A percentile compares a stretch with the other conserved stretches of the same genome.
phyloP scores from a whole-genome alignment of 2,329 filamentous ascomycete species.

The Neonectria faginata region DNA sequence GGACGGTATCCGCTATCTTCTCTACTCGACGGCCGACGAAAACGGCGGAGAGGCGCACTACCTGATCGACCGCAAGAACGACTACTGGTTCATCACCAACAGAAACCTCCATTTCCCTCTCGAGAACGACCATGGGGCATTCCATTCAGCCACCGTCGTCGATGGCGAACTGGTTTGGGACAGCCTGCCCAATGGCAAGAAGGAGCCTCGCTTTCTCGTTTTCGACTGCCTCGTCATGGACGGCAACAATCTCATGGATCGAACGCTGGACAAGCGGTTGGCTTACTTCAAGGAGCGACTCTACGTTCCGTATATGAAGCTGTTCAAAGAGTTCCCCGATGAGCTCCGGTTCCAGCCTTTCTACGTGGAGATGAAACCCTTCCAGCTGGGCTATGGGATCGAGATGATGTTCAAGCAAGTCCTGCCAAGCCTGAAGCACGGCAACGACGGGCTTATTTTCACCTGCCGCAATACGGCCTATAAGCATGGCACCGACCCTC shows the following conservation, averaged over 20 bases:
- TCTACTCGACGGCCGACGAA: conserved; percentile 82
- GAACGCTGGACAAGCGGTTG: conserved; percentile 87
- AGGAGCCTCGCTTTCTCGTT: conserved; percentile 85
- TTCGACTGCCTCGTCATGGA: conserved; percentile 94
- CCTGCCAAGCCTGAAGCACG: conserved; percentile 85
- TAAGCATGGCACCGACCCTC: conserved; percentile 87
- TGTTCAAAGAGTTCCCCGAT: conserved; percentile 74
- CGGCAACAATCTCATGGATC: conserved; percentile 78
- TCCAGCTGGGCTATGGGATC: conserved; percentile 89
- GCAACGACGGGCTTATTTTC: conserved; percentile 97
- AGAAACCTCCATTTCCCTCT: conserved; percentile 83
- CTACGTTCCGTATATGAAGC: conserved; percentile 74
- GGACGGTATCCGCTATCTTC: conserved; percentile 93
- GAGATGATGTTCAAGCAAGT: conserved; percentile 92
- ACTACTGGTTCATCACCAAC: conserved; percentile 87
- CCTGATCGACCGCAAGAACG: conserved; percentile 97
- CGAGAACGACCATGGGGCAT: conserved; percentile 71
- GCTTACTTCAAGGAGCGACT: conserved; percentile 86
- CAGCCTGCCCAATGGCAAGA: conserved; percentile 72
- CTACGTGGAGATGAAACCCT: conserved; percentile 86
- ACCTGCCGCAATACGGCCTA: conserved; percentile 92
- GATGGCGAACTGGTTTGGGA: conserved; percentile 96
- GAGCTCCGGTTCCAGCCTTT: conserved; percentile 81
- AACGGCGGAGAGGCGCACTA: conserved; percentile 78
- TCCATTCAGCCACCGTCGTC: conserved; percentile 84